Evolutionary conservation across 2,329 filamentous ascomycete genomes (phyloP).

Genomic region (Lizonia empirigonia): DNA sequence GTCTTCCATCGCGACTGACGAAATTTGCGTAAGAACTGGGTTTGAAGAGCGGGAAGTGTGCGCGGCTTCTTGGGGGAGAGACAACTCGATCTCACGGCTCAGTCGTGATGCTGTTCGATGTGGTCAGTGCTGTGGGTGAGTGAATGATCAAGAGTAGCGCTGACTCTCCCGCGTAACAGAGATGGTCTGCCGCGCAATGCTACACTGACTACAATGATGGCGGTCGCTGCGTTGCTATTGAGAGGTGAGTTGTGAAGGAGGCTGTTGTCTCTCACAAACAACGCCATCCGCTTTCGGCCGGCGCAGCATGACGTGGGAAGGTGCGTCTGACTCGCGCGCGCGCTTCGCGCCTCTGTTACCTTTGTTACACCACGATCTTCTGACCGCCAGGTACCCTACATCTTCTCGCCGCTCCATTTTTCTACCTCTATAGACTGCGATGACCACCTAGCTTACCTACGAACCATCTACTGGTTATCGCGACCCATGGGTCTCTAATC

Average conservation of each 20-base stretch:
- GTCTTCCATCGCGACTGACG: conserved; percentile 28
- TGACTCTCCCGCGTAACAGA: conserved; percentile 9
- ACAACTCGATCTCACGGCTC: conserved; percentile 28
- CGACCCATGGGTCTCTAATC: conserved; percentile 37
- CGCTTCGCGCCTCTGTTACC: conserved; percentile 19
- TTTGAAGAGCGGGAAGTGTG: conserved; percentile 26
- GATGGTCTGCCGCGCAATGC: neutral
- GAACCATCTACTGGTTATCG: neutral
- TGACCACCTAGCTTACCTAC: neutral
- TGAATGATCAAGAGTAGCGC: conserved; percentile 18
- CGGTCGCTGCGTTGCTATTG: neutral
- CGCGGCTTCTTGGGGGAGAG: conserved; percentile 21
- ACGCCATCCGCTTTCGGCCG: conserved; percentile 23
- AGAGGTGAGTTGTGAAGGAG: conserved; percentile 1
- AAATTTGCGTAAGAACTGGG: conserved; percentile 3
- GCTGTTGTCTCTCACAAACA: conserved; percentile 17
- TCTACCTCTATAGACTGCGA: neutral
- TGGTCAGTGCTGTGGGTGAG: conserved; percentile 35
- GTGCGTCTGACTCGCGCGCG: conserved; percentile 35
- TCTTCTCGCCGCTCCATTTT: neutral
- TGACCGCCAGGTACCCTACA: conserved; percentile 8
- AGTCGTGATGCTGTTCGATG: conserved; percentile 24
- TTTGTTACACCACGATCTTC: conserved; percentile 15
- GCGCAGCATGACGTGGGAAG: conserved; percentile 33
- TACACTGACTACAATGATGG: neutral